A percentile compares a stretch with the other conserved stretches of the same genome.
Evolutionary conservation across 164 flowering plant genomes (phyloP).

Genomic region (Magnolia changhungtana): DNA sequence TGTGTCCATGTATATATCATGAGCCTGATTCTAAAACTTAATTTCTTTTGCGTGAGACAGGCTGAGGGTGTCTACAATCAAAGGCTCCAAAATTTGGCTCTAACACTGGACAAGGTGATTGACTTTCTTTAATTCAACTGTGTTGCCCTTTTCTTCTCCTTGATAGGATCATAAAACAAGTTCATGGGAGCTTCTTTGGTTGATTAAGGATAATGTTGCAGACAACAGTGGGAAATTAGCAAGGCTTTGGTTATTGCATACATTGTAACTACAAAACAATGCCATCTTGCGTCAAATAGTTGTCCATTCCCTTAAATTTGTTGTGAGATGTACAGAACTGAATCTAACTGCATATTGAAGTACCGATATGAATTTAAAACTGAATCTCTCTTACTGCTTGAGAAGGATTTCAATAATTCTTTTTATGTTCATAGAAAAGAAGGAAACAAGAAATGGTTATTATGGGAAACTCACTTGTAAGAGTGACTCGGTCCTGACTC

Average conservation of each 20-base stretch:
- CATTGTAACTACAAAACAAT: too few relatives aligned
- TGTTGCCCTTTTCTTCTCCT: not conserved
- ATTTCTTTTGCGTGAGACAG: slow-evolving; percentile 28
- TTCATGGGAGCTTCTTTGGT: not conserved
- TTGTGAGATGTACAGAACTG: too few relatives aligned
- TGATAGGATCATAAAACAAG: not conserved
- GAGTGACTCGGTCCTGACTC: too few relatives aligned
- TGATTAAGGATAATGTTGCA: not conserved
- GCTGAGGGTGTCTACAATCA: slow-evolving; percentile 99
- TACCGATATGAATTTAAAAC: too few relatives aligned
- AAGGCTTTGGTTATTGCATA: not conserved
- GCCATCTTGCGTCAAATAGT: too few relatives aligned
- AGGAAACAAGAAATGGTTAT: too few relatives aligned
- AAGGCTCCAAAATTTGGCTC: slow-evolving; percentile 96
- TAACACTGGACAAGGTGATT: slow-evolving; percentile 89
- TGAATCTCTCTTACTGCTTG: too few relatives aligned
- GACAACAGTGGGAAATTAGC: not conserved
- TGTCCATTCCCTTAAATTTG: too few relatives aligned
- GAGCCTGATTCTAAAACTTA: not conserved
- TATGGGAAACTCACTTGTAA: too few relatives aligned
- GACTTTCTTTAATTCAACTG: not conserved
- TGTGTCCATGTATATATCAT: not conserved
- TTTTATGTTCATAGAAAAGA: too few relatives aligned
- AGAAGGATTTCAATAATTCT: too few relatives aligned
- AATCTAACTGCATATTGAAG: too few relatives aligned